A percentile compares a stretch with the other conserved stretches of the same genome.
Conservation (phyloP, 2,329 filamentous ascomycete genomes). For the Fusarium sublunatum region DNA sequence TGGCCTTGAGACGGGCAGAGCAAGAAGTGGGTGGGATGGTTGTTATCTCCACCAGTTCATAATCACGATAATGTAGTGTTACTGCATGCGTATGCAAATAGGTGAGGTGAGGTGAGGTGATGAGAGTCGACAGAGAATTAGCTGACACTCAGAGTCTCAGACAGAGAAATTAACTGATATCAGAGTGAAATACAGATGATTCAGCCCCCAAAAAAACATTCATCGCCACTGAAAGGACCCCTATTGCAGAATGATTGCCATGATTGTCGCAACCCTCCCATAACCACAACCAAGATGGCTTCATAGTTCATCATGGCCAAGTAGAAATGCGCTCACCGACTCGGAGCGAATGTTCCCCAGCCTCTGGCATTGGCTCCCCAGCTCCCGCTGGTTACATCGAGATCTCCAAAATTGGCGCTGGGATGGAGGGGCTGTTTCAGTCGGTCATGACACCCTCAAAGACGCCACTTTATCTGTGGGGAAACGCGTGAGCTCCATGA, state of each 20-base stretch:
- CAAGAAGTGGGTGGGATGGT: slow-evolving; percentile 28
- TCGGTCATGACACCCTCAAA: slow-evolving; percentile 31
- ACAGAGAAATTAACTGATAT: too few relatives aligned
- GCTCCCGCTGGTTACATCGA: slow-evolving; percentile 19
- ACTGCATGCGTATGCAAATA: not conserved
- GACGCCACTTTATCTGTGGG: slow-evolving; percentile 41
- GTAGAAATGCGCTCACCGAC: slow-evolving; percentile 34
- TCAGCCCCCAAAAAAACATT: not conserved
- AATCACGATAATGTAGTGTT: not conserved
- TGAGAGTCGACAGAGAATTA: not conserved
- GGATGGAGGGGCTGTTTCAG: slow-evolving; percentile 9
- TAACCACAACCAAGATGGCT: not conserved
- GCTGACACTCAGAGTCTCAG: not conserved
- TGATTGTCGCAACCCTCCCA: slow-evolving; percentile 13
- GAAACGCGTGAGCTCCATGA: slow-evolving; percentile 44
- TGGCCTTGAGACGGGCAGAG: slow-evolving; percentile 6
- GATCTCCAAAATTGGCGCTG: slow-evolving; percentile 10
- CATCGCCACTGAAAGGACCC: slow-evolving; percentile 26
- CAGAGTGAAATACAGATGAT: not conserved
- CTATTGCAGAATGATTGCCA: slow-evolving; percentile 19
- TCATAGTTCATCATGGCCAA: slow-evolving; percentile 17
- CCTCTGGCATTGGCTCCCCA: slow-evolving; percentile 1
- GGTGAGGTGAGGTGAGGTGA: not conserved
- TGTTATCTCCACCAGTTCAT: slow-evolving; percentile 34
- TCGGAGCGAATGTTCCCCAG: slow-evolving; percentile 41